phyloP scores from a whole-genome alignment of 2,329 filamentous ascomycete species.

The Exophiala alcalophila region DNA sequence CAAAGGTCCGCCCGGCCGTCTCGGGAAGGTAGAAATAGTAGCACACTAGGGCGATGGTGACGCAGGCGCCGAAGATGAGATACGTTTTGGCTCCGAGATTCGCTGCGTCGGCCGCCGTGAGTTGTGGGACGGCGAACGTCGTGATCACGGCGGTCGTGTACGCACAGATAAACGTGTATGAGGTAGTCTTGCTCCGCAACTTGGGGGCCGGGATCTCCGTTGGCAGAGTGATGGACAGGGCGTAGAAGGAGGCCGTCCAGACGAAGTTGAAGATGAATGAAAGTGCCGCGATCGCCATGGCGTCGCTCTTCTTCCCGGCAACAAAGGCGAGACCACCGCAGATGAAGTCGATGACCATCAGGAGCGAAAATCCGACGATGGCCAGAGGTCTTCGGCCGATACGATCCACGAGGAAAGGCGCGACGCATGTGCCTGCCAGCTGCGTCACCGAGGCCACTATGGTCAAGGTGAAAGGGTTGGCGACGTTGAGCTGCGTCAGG shows the following conservation, averaged over 20 bases:
- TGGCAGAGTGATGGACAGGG: too few species aligned
- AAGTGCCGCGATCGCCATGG: conserved; percentile 40
- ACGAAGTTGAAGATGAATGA: conserved; percentile 45
- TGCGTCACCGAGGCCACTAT: conserved; percentile 42
- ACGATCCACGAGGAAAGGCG: conserved; percentile 40
- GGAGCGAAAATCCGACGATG: conserved; percentile 35
- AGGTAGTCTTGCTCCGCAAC: conserved; percentile 43
- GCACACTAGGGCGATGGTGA: conserved; percentile 25
- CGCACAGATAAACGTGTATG: too few species aligned
- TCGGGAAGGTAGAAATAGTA: conserved; percentile 41
- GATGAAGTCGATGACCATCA: conserved; percentile 43
- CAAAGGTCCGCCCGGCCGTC: conserved; percentile 35
- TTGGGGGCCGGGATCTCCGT: conserved; percentile 41
- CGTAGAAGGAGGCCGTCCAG: conserved; percentile 39
- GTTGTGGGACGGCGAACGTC: conserved; percentile 38
- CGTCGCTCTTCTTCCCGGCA: conserved; percentile 9
- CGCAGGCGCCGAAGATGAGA: conserved; percentile 42
- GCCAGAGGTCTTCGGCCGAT: conserved; percentile 40
- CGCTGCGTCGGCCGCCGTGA: conserved; percentile 36
- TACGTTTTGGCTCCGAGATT: conserved; percentile 41
- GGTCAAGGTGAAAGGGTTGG: conserved; percentile 39
- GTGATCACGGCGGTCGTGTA: conserved; percentile 6
- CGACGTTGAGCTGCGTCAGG: conserved; percentile 41
- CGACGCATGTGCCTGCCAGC: conserved; percentile 42
- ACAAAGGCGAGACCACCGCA: conserved; percentile 38